phyloP scores from a whole-genome alignment of 371 early-diverging fungal genomes.

The Actinomortierella ambigua region DNA sequence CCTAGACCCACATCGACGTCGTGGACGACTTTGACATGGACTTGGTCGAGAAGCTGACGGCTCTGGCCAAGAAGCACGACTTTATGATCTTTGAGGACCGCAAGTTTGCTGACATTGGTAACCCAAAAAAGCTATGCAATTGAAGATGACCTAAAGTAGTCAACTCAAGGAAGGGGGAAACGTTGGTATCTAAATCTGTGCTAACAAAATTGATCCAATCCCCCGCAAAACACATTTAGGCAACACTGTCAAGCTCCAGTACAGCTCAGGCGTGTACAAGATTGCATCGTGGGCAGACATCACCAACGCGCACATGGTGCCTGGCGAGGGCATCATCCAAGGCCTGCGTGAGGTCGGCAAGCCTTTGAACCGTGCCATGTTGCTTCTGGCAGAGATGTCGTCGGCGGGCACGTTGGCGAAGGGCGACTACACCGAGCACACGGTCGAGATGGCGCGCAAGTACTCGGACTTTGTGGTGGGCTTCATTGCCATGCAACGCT shows the following conservation, averaged over 20 bases:
- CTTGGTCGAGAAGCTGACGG: constrained; percentile 72
- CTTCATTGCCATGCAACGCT: constrained; percentile 87
- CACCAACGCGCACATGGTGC: constrained; percentile 92
- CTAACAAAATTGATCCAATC: no score
- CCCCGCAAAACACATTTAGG: constrained; percentile 63
- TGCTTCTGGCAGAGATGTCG: constrained; percentile 97
- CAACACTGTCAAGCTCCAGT: constrained; percentile 95
- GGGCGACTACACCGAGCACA: constrained; percentile 81
- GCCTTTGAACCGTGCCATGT: constrained; percentile 80
- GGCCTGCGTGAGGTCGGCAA: constrained; percentile 88
- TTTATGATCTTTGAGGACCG: constrained; percentile 98
- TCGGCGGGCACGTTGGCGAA: constrained; percentile 85
- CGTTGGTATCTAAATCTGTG: no score
- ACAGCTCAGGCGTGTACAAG: constrained; percentile 86
- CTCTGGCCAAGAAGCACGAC: constrained; percentile 82
- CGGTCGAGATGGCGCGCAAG: constrained; percentile 86
- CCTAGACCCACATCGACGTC: constrained; percentile 93
- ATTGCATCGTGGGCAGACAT: constrained; percentile 96
- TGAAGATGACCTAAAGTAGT: no score
- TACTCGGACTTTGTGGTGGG: constrained; percentile 93
- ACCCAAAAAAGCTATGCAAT: constrained; percentile 4
- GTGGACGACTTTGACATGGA: constrained; percentile 90
- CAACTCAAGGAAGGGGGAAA: no score
- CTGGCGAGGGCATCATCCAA: constrained; percentile 94
- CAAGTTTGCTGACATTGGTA: constrained; percentile 94